phyloP scores from a whole-genome alignment of 2,329 filamentous ascomycete species.

The Chaetomium sp. region DNA sequence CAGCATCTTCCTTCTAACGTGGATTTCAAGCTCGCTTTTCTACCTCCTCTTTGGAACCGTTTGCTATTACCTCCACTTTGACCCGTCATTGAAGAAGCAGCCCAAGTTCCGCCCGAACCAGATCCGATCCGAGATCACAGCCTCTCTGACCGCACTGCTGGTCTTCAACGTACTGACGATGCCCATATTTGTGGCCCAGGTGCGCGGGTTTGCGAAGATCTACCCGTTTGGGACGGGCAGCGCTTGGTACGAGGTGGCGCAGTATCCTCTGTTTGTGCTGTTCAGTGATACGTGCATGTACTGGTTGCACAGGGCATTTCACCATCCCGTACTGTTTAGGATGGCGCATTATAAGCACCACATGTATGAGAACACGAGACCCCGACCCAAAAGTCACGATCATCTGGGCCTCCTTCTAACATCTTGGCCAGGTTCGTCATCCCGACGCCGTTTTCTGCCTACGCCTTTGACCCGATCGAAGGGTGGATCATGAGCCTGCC shows the following conservation, averaged over 20 bases:
- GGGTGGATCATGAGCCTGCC: conserved; percentile 13
- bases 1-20: conserved; percentile 6
- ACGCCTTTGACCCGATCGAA: conserved; percentile 10
- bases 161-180: conserved; percentile 1
- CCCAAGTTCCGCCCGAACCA: conserved; percentile 4
- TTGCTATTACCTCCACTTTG: conserved; percentile 10
- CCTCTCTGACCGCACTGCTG: conserved; percentile 1
- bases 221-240: conserved; percentile 1
- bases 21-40: conserved; percentile 5
- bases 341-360: conserved; percentile 2
- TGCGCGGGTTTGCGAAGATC: conserved; percentile 4
- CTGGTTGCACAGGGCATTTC: conserved; percentile 10
- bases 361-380: conserved; percentile 2
- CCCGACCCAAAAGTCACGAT: neutral
- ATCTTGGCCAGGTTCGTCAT: conserved; percentile 8
- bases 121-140: conserved; percentile 4
- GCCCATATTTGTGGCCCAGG: conserved; percentile 9
- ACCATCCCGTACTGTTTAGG: conserved; percentile 8
- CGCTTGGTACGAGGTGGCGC: conserved; percentile 11
- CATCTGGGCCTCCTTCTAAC: neutral
- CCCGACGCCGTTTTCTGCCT: conserved; percentile 8
- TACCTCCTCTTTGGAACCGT: conserved; percentile 7
- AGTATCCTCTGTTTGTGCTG: conserved; percentile 5
- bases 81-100: conserved; percentile 3
- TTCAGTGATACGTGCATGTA: conserved; percentile 13